A percentile compares a stretch with the other conserved stretches of the same genome.
Conservation (phyloP, 192 early-diverging fungal species). For the Anaeromyces robustus region DNA sequence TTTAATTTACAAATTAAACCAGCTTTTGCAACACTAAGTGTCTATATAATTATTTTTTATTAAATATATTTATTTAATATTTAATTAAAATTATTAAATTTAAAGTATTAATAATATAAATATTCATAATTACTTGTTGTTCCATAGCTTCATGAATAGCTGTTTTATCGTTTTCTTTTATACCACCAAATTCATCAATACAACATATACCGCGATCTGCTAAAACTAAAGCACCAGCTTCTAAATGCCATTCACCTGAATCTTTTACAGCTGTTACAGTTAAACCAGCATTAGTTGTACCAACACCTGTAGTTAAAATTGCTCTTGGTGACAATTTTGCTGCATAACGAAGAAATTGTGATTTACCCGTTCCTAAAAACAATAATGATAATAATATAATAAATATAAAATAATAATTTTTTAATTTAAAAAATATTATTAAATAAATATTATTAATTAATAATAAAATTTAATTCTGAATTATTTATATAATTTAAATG, state of each 20-base stretch:
- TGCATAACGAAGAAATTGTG: constrained; percentile 63
- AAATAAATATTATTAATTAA: too few species aligned
- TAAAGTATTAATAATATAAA: too few species aligned
- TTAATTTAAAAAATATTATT: too few species aligned
- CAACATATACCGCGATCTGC: constrained; percentile 66
- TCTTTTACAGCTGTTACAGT: constrained; percentile 60
- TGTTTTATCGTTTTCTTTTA: constrained; percentile 52
- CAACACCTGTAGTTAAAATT: constrained; percentile 62
- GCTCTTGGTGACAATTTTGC: constrained; percentile 43
- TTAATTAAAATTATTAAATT: too few species aligned
- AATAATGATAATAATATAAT: too few species aligned
- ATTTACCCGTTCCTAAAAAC: constrained; percentile 56
- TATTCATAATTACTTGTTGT: constrained; percentile 31
- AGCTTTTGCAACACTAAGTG: constrained; percentile 63
- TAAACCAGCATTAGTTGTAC: constrained; percentile 54
- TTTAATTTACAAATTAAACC: constrained; percentile 67
- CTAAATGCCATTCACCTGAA: constrained; percentile 59
- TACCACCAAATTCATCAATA: constrained; percentile 72
- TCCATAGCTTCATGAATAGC: constrained; percentile 73
- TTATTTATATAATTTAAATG: constrained; percentile 6
- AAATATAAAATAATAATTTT: too few species aligned
- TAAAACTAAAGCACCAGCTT: constrained; percentile 64
- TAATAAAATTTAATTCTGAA: too few species aligned
- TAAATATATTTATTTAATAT: too few species aligned
- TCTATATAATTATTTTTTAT: constrained; percentile 8